Evolutionary conservation across 2,329 filamentous ascomycete genomes (phyloP).

Genomic region (Tolypocladium album): DNA sequence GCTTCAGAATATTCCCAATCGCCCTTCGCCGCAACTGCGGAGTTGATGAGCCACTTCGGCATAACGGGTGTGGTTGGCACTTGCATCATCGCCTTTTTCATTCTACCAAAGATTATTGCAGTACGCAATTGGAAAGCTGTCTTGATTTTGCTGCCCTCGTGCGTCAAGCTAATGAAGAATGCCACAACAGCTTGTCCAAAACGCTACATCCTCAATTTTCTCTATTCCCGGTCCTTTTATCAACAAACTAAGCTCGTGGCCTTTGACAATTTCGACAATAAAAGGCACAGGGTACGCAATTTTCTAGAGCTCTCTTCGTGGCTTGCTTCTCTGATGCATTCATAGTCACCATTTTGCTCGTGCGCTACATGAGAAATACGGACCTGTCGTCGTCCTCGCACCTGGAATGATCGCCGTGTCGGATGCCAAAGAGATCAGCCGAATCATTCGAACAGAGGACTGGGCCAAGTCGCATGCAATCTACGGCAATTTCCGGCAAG

Average conservation of each 20-base stretch:
- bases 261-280: not conserved
- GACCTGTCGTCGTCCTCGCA: not conserved
- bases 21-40: not conserved
- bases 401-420: not conserved
- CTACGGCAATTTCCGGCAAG: constrained; percentile 1
- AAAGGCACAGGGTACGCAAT: not conserved
- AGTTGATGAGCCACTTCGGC: not conserved
- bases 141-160: not conserved
- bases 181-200: not conserved
- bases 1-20: not conserved
- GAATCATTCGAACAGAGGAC: not conserved
- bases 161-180: not conserved
- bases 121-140: not conserved
- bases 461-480: constrained; percentile 1
- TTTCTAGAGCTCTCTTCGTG: not conserved
- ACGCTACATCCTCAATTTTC: not conserved
- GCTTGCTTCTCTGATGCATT: not conserved
- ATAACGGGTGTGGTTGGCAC: not conserved
- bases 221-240: not conserved
- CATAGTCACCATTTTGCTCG: not conserved
- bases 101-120: not conserved
- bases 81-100: not conserved
- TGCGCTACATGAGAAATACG: not conserved
- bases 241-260: constrained; percentile 1
- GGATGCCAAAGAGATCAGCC: not conserved